A percentile compares a stretch with the other conserved stretches of the same genome.
Evolutionary conservation across 768 basidiomycete genomes (phyloP).

Genomic region (Russula emetica): DNA sequence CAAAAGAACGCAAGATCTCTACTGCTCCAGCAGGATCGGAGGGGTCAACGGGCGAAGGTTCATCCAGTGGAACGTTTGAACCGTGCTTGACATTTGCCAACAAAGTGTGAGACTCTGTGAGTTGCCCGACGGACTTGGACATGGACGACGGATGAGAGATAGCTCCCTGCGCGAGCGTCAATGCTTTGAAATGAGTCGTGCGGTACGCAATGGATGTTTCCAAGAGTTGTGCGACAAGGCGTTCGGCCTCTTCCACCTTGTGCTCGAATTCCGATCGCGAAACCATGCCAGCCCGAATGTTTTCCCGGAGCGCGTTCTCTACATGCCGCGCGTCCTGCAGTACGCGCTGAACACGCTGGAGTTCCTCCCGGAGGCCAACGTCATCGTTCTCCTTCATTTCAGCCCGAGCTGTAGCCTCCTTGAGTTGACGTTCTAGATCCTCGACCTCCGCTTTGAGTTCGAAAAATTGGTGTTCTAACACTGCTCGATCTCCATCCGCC

Average conservation of each 20-base stretch:
- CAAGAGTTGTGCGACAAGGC: constrained; percentile 76
- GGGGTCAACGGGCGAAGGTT: constrained; percentile 74
- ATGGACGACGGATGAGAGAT: constrained; percentile 41
- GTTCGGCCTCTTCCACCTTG: constrained; percentile 56
- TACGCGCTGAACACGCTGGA: constrained; percentile 66
- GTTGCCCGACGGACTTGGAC: constrained; percentile 47
- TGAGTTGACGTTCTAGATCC: constrained; percentile 55
- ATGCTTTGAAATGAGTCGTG: constrained; percentile 68
- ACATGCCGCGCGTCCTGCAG: constrained; percentile 61
- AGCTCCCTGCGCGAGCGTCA: constrained; percentile 58
- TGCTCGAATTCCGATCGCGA: constrained; percentile 68
- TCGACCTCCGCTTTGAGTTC: constrained; percentile 65
- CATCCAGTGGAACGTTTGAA: constrained; percentile 48
- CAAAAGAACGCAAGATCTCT: constrained; percentile 66
- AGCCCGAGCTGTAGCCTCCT: constrained; percentile 54
- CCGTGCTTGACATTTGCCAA: constrained; percentile 46
- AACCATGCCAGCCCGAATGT: constrained; percentile 62
- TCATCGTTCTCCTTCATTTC: constrained; percentile 68
- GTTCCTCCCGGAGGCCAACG: constrained; percentile 64
- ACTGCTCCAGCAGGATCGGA: constrained; percentile 68
- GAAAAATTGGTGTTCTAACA: constrained; percentile 82
- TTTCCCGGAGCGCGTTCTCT: constrained; percentile 68
- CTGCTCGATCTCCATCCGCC: constrained; percentile 89
- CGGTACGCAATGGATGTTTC: constrained; percentile 77
- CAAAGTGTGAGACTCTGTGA: constrained; percentile 32